Evolutionary conservation across 345 rosid species (phyloP).

Genomic region (Hibiscus syriacus): DNA sequence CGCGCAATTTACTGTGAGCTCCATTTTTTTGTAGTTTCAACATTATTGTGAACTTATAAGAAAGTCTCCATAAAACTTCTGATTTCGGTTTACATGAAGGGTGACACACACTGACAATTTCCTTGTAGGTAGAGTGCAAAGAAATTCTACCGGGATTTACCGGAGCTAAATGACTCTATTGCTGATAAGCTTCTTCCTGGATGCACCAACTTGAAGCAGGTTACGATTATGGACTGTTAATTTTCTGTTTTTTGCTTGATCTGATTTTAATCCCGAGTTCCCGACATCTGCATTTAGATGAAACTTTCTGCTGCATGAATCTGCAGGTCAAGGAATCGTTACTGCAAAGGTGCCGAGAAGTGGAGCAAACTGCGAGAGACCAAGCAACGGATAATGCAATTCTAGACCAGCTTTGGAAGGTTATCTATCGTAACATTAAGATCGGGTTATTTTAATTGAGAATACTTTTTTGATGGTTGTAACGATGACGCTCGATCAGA

Average conservation of each 20-base stretch:
- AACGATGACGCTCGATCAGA: slow-evolving; percentile 32
- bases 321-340: slow-evolving; percentile 70
- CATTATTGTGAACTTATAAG: not conserved
- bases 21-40: not conserved
- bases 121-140: slow-evolving; percentile 66
- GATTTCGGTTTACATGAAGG: not conserved
- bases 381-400: slow-evolving; percentile 94
- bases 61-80: not conserved
- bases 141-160: slow-evolving; percentile 80
- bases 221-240: slow-evolving; percentile 15
- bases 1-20: slow-evolving; percentile 86
- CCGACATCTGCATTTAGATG: not conserved
- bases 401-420: slow-evolving; percentile 83
- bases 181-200: slow-evolving; percentile 86
- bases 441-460: slow-evolving; percentile 5
- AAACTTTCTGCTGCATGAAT: slow-evolving; percentile 11
- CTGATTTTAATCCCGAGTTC: not conserved
- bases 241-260: not conserved
- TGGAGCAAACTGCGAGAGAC: slow-evolving; percentile 73
- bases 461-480: not conserved
- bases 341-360: slow-evolving; percentile 60
- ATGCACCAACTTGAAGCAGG: slow-evolving; percentile 70
- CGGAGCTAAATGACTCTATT: slow-evolving; percentile 66
- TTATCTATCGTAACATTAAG: slow-evolving; percentile 15
- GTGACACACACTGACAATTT: not conserved